phyloP scores from a whole-genome alignment of 2,329 filamentous ascomycete species.

The Penicillium crustosum region DNA sequence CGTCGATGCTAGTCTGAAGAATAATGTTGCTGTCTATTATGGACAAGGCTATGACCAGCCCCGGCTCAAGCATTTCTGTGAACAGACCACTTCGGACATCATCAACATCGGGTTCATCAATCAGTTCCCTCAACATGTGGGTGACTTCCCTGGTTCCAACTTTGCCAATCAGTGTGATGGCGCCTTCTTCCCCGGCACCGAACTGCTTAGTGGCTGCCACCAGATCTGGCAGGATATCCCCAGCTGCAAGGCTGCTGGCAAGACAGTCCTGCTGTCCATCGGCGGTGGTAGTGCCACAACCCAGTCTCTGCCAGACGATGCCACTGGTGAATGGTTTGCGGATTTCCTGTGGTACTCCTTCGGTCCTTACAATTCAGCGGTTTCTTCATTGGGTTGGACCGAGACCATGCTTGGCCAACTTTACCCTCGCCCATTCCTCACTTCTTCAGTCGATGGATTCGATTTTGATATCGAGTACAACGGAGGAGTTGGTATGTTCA shows the following conservation, averaged over 20 bases:
- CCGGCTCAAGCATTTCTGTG: slow-evolving; percentile 52
- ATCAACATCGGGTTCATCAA: slow-evolving; percentile 59
- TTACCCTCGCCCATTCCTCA: slow-evolving; percentile 49
- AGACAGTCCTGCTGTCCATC: slow-evolving; percentile 49
- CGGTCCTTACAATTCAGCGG: slow-evolving; percentile 39
- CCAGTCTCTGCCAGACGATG: slow-evolving; percentile 46
- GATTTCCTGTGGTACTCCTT: slow-evolving; percentile 54
- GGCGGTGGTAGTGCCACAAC: slow-evolving; percentile 45
- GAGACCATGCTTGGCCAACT: background rate
- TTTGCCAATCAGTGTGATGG: slow-evolving; percentile 57
- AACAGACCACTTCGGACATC: slow-evolving; percentile 54
- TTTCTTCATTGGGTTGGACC: slow-evolving; percentile 29
- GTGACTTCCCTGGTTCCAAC: slow-evolving; percentile 54
- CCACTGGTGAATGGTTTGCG: slow-evolving; percentile 46
- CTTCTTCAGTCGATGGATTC: slow-evolving; percentile 52
- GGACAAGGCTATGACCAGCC: slow-evolving; percentile 54
- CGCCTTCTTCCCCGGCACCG: slow-evolving; percentile 39
- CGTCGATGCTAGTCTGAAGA: slow-evolving; percentile 44
- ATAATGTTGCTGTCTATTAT: slow-evolving; percentile 57
- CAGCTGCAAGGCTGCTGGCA: slow-evolving; percentile 42
- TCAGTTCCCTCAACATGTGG: slow-evolving; percentile 49
- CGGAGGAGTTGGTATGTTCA: slow-evolving; percentile 30
- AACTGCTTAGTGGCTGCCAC: slow-evolving; percentile 47
- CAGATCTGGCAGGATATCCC: slow-evolving; percentile 46
- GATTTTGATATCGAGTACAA: slow-evolving; percentile 51